Evolutionary conservation across 176 grass and related monocot genomes (phyloP).

Genomic region (Themeda triandra): DNA sequence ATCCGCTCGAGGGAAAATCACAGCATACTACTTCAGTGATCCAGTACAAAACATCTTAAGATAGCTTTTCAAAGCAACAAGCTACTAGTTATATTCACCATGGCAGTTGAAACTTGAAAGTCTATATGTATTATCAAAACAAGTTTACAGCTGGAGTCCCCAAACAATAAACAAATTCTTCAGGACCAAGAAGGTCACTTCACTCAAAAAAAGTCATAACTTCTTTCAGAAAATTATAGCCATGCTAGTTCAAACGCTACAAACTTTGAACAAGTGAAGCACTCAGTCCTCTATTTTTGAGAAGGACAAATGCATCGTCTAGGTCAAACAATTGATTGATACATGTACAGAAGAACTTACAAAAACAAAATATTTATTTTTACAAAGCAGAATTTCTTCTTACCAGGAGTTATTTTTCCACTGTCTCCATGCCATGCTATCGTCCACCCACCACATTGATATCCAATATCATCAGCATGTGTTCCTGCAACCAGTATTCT

Average conservation of each 20-base stretch:
- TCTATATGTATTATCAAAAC: not conserved
- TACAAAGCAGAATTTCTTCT: not conserved
- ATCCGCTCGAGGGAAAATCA: not conserved
- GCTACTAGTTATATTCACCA: not conserved
- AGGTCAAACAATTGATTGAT: not conserved
- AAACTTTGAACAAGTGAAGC: not conserved
- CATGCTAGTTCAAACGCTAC: slow-evolving; percentile 2
- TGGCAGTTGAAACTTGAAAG: not conserved
- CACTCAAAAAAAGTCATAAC: not conserved
- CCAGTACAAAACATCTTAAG: slow-evolving; percentile 7
- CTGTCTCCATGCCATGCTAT: slow-evolving; percentile 73
- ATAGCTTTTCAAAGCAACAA: not conserved
- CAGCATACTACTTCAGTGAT: not conserved
- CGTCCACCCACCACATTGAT: slow-evolving; percentile 96
- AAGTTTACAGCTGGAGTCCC: not conserved
- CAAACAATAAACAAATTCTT: not conserved
- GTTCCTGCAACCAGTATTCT: slow-evolving; percentile 70
- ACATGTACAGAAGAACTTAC: not conserved
- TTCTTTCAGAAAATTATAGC: not conserved
- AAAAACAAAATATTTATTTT: not conserved
- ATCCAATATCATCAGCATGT: slow-evolving; percentile 88
- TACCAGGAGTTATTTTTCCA: slow-evolving; percentile 77
- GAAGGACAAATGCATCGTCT: not conserved
- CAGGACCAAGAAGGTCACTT: not conserved
- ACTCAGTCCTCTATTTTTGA: not conserved